Evolutionary conservation across 306 rosid genomes (phyloP), one percentile per base, ranked within the genome.

Genomic region (Prunus padus): DNA sequence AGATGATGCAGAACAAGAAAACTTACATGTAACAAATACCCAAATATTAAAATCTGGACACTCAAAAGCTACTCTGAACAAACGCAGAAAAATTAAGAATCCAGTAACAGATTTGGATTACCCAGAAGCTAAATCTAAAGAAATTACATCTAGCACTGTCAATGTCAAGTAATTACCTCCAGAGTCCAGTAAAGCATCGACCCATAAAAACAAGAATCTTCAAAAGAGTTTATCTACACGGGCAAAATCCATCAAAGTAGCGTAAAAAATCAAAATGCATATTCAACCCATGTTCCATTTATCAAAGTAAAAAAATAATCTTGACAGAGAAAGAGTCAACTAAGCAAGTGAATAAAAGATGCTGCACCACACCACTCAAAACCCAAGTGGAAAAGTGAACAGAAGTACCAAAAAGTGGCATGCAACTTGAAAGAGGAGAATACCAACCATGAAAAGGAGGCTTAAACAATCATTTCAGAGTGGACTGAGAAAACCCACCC

Each of bases 371-470:
- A 26, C 71, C 33, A 84, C 74, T 33, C 69, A 56, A 60, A 47
- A 30, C 15, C 77, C 78, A 77, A 80, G 74, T 77, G 55, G 76
- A 22, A 51, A 77, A 73, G 50, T 72, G 80, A 65, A 54, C 28
- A 67, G 42, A 64, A 75, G 74, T 19, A 81, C 31, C 65, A 77
- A 59, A 82, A 26, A 74, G 60, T 75, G 61, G 84, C 79, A 62
- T 67, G 74, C 76, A 80, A 65, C 78, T 59, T 71, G 74, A 23
- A 69, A 65, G 37, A 45, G 19, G 25, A 70, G 65, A 75, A 81
- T 57, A 77, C 79, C 63, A 77, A 82, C 67, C 30, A 60, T 71
- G 54, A 18, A 72, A 61, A 81, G 73, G 65, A 75, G 86, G 79
- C 73, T 78, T 76, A 70, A 62, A 28, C n/a, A 67, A 47, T 73